Evolutionary conservation across 768 basidiomycete genomes (phyloP).

Genomic region (Pisolithus albus): DNA sequence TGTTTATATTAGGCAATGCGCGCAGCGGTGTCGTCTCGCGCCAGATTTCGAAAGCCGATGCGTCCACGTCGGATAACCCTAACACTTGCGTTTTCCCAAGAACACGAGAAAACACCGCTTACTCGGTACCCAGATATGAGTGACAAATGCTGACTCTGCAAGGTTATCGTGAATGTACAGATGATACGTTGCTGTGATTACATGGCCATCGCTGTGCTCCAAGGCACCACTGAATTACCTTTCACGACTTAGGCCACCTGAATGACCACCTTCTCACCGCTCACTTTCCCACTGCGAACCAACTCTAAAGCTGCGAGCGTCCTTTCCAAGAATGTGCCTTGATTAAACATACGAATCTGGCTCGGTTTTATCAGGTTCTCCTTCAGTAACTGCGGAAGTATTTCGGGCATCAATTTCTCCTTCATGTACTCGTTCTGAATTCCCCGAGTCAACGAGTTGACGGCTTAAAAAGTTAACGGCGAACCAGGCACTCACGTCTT

Average conservation of each 20-base stretch:
- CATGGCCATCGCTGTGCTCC: background rate
- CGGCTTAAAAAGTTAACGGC: background rate
- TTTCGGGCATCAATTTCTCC: constrained; percentile 39
- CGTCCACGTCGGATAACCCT: background rate
- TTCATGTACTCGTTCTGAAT: constrained; percentile 35
- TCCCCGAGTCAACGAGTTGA: background rate
- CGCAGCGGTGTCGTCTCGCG: background rate
- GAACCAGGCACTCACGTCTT: constrained; percentile 27
- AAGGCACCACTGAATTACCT: background rate
- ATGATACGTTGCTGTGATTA: background rate
- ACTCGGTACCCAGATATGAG: background rate
- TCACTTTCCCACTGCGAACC: constrained; percentile 40
- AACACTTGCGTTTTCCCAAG: background rate
- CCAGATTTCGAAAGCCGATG: background rate
- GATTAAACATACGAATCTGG: constrained; percentile 33
- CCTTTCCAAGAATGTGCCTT: constrained; percentile 38
- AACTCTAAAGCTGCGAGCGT: constrained; percentile 38
- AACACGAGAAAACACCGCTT: background rate
- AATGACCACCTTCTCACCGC: constrained; percentile 45
- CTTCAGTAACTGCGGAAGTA: constrained; percentile 37
- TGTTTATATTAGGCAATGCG: background rate
- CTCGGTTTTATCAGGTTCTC: constrained; percentile 36
- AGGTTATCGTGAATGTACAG: no score
- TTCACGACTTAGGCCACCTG: constrained; percentile 20
- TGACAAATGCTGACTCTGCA: no score